Percentiles rank a stretch among this genome's conserved stretches.
phyloP scores from a whole-genome alignment of 345 rosid genomes.

The Ailanthus altissimus region DNA sequence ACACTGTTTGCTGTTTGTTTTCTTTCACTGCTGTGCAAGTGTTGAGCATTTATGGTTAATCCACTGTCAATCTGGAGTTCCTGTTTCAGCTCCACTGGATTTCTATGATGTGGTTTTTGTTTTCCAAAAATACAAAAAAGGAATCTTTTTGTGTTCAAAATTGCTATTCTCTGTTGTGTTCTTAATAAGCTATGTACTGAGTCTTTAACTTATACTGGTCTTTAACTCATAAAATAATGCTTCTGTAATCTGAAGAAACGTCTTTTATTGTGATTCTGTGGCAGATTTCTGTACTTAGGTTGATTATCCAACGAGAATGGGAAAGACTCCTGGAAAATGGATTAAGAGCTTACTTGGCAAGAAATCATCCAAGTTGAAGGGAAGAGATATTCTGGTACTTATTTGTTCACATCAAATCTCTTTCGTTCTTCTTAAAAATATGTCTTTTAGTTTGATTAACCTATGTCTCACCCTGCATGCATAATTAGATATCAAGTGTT shows the following conservation, averaged over 20 bases:
- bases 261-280: not conserved
- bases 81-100: not conserved
- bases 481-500: not conserved
- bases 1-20: slow-evolving; percentile 1
- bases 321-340: slow-evolving; percentile 84
- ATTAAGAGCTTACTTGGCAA: slow-evolving; percentile 65
- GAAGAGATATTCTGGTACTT: slow-evolving; percentile 48
- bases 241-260: no score
- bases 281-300: slow-evolving; percentile 27
- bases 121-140: not conserved
- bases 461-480: not conserved
- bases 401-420: not conserved
- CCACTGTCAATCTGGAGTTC: not conserved
- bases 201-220: not conserved
- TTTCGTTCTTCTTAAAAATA: not conserved
- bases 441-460: not conserved
- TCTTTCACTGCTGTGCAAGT: not conserved
- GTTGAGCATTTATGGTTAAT: not conserved
- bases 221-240: not conserved
- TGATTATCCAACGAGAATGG: slow-evolving; percentile 41
- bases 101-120: not conserved
- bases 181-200: not conserved
- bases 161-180: not conserved
- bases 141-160: not conserved
- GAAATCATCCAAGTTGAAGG: slow-evolving; percentile 66